These are phyloP conservation scores for Leccinum longicurvipes DNA, from an alignment of 768 basidiomycete species.

Conservation along the genomic window DNA sequence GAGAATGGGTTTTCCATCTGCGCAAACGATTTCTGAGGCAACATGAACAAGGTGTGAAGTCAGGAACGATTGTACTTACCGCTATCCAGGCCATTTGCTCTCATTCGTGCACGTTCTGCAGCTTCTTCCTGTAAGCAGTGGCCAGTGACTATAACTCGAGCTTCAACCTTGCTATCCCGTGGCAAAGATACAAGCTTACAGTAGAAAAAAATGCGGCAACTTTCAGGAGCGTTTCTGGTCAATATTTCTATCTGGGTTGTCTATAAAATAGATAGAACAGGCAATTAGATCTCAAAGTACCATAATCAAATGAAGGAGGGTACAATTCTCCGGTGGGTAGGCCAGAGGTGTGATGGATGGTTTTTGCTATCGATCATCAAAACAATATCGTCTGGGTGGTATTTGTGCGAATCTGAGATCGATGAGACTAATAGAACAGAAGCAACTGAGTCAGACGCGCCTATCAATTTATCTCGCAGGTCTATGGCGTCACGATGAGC, in stretches of 20 bases:
- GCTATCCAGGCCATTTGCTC: conserved; percentile 49
- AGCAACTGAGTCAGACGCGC: neutral
- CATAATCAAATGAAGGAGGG: conserved; percentile 2
- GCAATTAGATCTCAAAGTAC: neutral
- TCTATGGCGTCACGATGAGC: conserved; percentile 19
- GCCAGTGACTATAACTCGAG: conserved; percentile 1
- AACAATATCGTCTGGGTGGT: conserved; percentile 38
- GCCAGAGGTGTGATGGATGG: conserved; percentile 32
- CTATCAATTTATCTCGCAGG: conserved; percentile 14
- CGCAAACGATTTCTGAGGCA: conserved; percentile 18
- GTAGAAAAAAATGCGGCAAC: conserved; percentile 53
- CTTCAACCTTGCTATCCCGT: neutral
- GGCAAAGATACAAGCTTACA: conserved; percentile 34
- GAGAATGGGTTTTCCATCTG: conserved; percentile 18
- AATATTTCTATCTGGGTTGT: conserved; percentile 41
- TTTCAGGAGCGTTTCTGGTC: conserved; percentile 38
- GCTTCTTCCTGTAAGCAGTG: conserved; percentile 17
- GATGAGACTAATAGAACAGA: conserved; percentile 1
- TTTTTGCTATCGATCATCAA: conserved; percentile 39
- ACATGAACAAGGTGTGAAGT: neutral
- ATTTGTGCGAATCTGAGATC: conserved; percentile 35
- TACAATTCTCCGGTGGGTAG: conserved; percentile 47
- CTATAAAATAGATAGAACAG: conserved; percentile 15
- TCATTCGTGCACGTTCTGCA: conserved; percentile 30
- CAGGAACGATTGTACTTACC: conserved; percentile 29